Evolutionary conservation across 257 asterid species (phyloP).

Genomic region (Penstemon barbatus): DNA sequence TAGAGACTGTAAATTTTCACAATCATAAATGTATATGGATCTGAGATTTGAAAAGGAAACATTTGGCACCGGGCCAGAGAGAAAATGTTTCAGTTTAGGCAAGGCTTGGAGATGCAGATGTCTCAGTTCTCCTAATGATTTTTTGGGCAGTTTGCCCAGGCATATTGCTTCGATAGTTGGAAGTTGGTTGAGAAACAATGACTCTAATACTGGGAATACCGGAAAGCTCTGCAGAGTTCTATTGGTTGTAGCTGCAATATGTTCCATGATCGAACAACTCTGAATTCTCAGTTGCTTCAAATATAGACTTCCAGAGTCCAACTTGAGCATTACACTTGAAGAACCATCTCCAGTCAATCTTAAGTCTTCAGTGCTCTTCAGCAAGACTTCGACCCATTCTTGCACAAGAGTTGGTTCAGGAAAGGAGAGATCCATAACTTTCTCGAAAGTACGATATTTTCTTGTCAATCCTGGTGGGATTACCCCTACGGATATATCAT

Average conservation of each 20-base stretch:
- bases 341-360: slow-evolving; percentile 24
- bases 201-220: slow-evolving; percentile 23
- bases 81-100: slow-evolving; percentile 16
- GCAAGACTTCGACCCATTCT: slow-evolving; percentile 12
- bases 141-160: slow-evolving; percentile 22
- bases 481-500: slow-evolving; percentile 5
- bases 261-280: slow-evolving; percentile 19
- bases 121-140: slow-evolving; percentile 23
- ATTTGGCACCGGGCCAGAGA: slow-evolving; percentile 4
- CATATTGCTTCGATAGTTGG: slow-evolving; percentile 15
- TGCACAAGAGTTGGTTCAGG: slow-evolving; percentile 12
- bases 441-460: slow-evolving; percentile 1
- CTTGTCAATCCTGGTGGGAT: neutral
- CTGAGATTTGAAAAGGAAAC: slow-evolving; percentile 21
- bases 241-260: neutral
- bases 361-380: slow-evolving; percentile 18
- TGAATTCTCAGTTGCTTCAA: slow-evolving; percentile 22
- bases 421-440: slow-evolving; percentile 23
- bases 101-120: slow-evolving; percentile 22
- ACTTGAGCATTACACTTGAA: slow-evolving; percentile 1
- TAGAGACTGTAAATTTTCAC: slow-evolving; percentile 22
- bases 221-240: neutral
- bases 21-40: slow-evolving; percentile 23
- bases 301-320: slow-evolving; percentile 1
- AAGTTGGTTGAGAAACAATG: slow-evolving; percentile 11